Conservation (phyloP, 225 moss, liverwort and hornwort species). For the Polytrichum formosum region DNA sequence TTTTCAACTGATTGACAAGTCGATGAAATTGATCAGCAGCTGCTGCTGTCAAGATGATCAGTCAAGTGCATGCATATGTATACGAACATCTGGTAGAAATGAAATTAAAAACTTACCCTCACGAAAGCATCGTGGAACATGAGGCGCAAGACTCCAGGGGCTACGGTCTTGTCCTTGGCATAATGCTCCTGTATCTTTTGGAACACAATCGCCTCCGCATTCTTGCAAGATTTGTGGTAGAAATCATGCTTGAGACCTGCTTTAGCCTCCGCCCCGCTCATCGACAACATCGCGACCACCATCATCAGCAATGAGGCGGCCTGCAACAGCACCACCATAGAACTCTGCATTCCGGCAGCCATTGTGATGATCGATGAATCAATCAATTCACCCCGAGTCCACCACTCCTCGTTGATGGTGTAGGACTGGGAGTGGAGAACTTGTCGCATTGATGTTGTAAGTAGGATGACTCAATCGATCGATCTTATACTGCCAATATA, state of each 20-base stretch:
- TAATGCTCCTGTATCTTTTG: not conserved
- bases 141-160: constrained; percentile 17
- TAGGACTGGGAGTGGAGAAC: too few relatives aligned
- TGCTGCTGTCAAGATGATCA: too few relatives aligned
- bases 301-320: not conserved
- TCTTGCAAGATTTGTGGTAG: not conserved
- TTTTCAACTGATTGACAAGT: too few relatives aligned
- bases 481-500: too few relatives aligned
- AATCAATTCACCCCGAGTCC: too few relatives aligned
- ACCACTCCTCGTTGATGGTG: too few relatives aligned
- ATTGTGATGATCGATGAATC: too few relatives aligned
- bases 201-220: constrained; percentile 13
- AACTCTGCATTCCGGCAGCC: too few relatives aligned
- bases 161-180: constrained; percentile 6
- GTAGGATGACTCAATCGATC: too few relatives aligned
- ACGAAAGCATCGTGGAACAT: constrained; percentile 24
- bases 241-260: not conserved
- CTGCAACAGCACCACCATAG: too few relatives aligned
- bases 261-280: not conserved
- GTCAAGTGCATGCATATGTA: not conserved
- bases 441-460: too few relatives aligned
- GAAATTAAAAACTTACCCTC: not conserved
- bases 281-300: not conserved
- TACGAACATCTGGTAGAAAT: not conserved
- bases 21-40: too few relatives aligned